Percentiles rank a stretch among this genome's conserved stretches.
Conservation (phyloP, 2,329 filamentous ascomycete genomes). For the Aspergillus calidoustus region DNA sequence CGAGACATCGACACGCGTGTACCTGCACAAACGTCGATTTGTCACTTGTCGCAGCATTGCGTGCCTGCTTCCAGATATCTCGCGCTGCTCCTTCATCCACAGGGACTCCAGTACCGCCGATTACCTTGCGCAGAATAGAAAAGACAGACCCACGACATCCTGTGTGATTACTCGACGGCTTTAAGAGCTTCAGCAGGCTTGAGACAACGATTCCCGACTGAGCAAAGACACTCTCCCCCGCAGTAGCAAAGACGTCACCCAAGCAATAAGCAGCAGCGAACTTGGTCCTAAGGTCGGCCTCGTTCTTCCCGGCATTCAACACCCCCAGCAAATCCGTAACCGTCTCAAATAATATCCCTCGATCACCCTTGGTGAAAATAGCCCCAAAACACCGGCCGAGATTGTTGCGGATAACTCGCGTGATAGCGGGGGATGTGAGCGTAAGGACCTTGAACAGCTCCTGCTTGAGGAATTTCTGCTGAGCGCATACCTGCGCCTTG, state of each 20-base stretch:
- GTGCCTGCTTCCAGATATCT: slow-evolving; percentile 90
- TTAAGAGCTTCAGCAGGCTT: slow-evolving; percentile 76
- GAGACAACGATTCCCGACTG: slow-evolving; percentile 76
- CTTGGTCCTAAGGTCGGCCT: slow-evolving; percentile 77
- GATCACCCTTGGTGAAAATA: slow-evolving; percentile 82
- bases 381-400: slow-evolving; percentile 81
- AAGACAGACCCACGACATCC: slow-evolving; percentile 82
- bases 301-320: slow-evolving; percentile 73
- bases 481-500: slow-evolving; percentile 78
- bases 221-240: slow-evolving; percentile 89
- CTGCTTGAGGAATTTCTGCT: slow-evolving; percentile 91
- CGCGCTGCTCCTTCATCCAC: slow-evolving; percentile 84
- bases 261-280: slow-evolving; percentile 87
- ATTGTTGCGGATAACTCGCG: slow-evolving; percentile 87
- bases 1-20: slow-evolving; percentile 78
- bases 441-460: slow-evolving; percentile 93
- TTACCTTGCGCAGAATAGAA: slow-evolving; percentile 73
- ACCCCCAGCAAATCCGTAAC: slow-evolving; percentile 84
- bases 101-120: slow-evolving; percentile 73
- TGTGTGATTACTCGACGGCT: slow-evolving; percentile 76
- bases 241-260: slow-evolving; percentile 87
- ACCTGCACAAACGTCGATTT: slow-evolving; percentile 82
- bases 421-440: slow-evolving; percentile 78
- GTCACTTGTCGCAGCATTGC: slow-evolving; percentile 75
- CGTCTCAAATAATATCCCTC: slow-evolving; percentile 91